phyloP scores from a whole-genome alignment of 495 filamentous ascomycete genomes.

The Penicillium steckii region DNA sequence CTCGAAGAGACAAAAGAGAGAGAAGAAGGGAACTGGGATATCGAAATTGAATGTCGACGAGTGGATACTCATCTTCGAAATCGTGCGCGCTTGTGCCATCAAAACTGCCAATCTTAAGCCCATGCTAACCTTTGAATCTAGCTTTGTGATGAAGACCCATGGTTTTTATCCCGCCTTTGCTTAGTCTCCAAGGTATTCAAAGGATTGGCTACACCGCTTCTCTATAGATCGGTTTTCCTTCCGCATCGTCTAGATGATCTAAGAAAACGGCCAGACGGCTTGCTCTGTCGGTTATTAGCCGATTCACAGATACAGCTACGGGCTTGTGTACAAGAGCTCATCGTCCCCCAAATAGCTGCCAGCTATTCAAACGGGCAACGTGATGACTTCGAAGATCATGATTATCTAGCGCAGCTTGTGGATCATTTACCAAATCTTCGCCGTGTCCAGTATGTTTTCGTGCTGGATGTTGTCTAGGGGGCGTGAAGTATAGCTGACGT shows the following conservation, averaged over 20 bases:
- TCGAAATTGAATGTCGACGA: background rate
- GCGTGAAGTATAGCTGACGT: background rate
- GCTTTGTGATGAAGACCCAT: background rate
- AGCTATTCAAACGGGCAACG: background rate
- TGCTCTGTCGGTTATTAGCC: background rate
- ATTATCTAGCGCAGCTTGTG: background rate
- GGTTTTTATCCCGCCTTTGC: background rate
- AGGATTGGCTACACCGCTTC: background rate
- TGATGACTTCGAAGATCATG: background rate
- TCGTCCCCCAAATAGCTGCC: background rate
- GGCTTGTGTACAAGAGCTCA: background rate
- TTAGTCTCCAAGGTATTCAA: background rate
- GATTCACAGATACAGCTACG: background rate
- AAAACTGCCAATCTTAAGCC: background rate
- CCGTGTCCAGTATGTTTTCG: background rate
- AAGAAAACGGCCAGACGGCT: background rate
- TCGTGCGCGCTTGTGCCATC: background rate
- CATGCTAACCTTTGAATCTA: background rate
- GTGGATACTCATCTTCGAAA: background rate
- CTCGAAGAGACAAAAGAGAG: background rate
- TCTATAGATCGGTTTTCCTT: background rate
- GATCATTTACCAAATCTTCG: background rate
- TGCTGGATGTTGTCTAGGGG: background rate
- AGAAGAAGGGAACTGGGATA: background rate
- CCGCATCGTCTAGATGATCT: background rate